Conservation (phyloP, 129 eudicot species). For the Rutidosis leptorrhynchoides region DNA sequence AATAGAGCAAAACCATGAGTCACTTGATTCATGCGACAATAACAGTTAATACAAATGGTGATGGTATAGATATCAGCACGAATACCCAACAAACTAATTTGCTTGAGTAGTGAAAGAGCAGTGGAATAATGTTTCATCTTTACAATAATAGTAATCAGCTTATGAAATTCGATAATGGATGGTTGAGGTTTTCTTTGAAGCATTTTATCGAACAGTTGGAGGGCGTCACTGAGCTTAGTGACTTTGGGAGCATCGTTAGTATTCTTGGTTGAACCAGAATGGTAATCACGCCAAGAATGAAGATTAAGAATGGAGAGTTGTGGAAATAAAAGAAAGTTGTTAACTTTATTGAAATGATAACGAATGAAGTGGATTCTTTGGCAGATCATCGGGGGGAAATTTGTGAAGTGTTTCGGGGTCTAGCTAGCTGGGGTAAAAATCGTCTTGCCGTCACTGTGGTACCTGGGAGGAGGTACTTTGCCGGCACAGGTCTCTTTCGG, state of each 20-base stretch:
- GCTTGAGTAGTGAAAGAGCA: slow-evolving; percentile 18
- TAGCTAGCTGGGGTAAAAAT: too few species aligned
- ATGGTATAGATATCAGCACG: slow-evolving; percentile 22
- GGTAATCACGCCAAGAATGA: neutral
- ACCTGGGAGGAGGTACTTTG: too few species aligned
- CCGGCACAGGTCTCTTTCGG: too few species aligned
- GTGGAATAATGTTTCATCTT: slow-evolving; percentile 37
- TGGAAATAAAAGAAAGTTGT: neutral
- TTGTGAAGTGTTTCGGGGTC: too few species aligned
- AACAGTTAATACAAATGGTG: slow-evolving; percentile 27
- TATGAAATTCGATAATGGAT: slow-evolving; percentile 24
- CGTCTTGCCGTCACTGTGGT: too few species aligned
- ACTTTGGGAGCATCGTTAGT: neutral
- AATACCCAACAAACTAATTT: slow-evolving; percentile 20
- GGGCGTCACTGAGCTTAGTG: slow-evolving; percentile 36
- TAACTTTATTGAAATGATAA: neutral
- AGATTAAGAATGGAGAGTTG: neutral
- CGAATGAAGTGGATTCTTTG: too few species aligned
- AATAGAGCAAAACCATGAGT: slow-evolving; percentile 32
- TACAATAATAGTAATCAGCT: slow-evolving; percentile 19
- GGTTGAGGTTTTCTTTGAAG: slow-evolving; percentile 33
- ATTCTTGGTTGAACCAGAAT: too few species aligned
- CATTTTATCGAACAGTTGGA: slow-evolving; percentile 41
- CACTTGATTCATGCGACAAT: slow-evolving; percentile 28
- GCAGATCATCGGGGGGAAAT: too few species aligned